Base-by-base conservation (phyloP, 139 green algal species). In the Zygnema circumcarinatum region DNA sequence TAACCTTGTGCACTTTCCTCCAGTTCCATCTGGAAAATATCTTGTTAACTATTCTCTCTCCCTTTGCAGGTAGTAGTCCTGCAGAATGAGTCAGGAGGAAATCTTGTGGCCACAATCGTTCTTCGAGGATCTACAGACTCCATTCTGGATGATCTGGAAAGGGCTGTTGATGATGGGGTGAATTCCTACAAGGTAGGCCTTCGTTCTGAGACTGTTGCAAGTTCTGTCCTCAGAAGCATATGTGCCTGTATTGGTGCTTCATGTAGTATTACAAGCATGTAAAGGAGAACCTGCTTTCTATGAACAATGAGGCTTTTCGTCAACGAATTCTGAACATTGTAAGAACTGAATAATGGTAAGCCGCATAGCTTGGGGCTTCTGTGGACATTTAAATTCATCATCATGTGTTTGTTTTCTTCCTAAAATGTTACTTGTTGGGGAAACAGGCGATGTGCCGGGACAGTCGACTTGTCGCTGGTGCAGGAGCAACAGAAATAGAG, bases 131-230 rank as follows among this genome's bases (percentile, higher is more conserved):
- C 90, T 52, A 98, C 97, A 21, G 94, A 98, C 35, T 95, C 95
- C 73, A 79, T 91, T 2, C 87, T 98, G 87, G 97, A 99, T 88
- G 97, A 99, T 87, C 91, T 98, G 40, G 97, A 99, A 92, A 93
- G 97, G 16, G 97, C 96, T 0, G 90, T 99, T 32, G 97, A 99
- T 85, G 95, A 98, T 87, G 97, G 95, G 56, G 94, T 99, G 76
- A 99, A 99, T 87, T 91, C 94, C 47, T 99, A 95, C 95, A 98
- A 98, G 94, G 86, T 90, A 31, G 54, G 76, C 52, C 7, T 36
- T 83, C 11, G 7, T 78, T 22, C 69, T 41, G 35, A 16, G 16
- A 41, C 11, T 16, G 47, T 25, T 25, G 47, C 7, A 62, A 62
- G 47, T 62, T 62, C 16, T 62, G 47, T 16, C 16, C 16, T 62